Conservation (phyloP, 1,139 yeast genomes). For the Hemisphaericaspora xylanilytica region DNA sequence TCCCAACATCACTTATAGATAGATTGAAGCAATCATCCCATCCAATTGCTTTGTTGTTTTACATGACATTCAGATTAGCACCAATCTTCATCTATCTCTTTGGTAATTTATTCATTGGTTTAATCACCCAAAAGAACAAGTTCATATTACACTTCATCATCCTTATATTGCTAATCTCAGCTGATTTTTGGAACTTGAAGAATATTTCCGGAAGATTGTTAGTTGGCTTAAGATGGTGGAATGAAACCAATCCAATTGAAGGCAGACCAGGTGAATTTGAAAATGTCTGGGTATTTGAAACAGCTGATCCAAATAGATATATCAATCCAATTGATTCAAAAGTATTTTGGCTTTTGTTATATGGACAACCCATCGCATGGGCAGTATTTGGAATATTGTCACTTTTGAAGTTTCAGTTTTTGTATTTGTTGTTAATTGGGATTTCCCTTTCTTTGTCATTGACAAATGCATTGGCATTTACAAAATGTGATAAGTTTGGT, state of each 20-base stretch:
- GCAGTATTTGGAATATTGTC: conserved; percentile 70
- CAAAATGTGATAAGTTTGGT: conserved; percentile 86
- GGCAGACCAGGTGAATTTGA: conserved; percentile 54
- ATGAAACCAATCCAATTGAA: conserved; percentile 50
- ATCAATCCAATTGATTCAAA: conserved; percentile 91
- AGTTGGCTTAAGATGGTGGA: conserved; percentile 97
- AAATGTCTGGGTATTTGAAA: conserved; percentile 85
- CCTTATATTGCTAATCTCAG: conserved; percentile 71
- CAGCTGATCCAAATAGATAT: conserved; percentile 76
- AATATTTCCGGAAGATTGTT: conserved; percentile 85
- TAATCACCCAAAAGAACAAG: conserved; percentile 43
- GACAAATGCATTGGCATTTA: conserved; percentile 86
- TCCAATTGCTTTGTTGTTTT: conserved; percentile 70
- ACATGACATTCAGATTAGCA: conserved; percentile 58
- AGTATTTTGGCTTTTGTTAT: conserved; percentile 80
- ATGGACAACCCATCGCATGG: conserved; percentile 78
- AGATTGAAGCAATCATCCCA: conserved; percentile 64
- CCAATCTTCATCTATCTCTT: conserved; percentile 68
- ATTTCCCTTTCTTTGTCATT: conserved; percentile 70
- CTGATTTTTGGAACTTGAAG: conserved; percentile 93
- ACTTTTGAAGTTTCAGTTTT: conserved; percentile 68
- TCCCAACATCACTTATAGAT: conserved; percentile 23
- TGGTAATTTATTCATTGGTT: conserved; percentile 59
- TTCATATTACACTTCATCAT: conserved; percentile 77
- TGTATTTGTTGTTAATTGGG: conserved; percentile 63